Evolutionary conservation across 305 asterid species (phyloP), one percentile per base, ranked within the genome.

Genomic region (Striga hermonthica): DNA sequence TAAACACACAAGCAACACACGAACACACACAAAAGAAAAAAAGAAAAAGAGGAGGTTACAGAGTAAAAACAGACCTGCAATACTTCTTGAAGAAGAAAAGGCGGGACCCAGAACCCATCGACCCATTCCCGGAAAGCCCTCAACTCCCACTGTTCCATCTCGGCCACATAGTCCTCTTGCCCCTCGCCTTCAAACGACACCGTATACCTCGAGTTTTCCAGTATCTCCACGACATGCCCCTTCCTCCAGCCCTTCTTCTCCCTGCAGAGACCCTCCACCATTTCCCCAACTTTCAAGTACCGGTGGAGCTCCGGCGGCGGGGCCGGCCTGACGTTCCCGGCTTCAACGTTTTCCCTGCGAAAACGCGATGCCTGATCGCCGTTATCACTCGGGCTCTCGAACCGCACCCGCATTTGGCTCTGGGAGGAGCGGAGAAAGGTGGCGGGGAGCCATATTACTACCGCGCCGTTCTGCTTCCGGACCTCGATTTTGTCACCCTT

Each of bases 221-320:
- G 65, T 14, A 78, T 75, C 13, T 57, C 80, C 50, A 64, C 63
- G 16, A 82, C 76, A 6, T 7, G 55, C 5, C 77, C 80, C 37
- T 67, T 73, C 66, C 76, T 67, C 88, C 85, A 82, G 8, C 80
- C 83, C 54, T 52, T 68, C n/a, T 31, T 74, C 73, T 71, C 65
- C 37, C 60, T 47, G 5, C 75, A 76, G 31, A 75, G 55, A 0
- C 62, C 82, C 67, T 82, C 88, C 31, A 72, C 83, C 0, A 12
- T 55, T 11, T 82, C 83, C 65, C 88, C 84, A 11, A 78, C 76
- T 44, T 63, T 75, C 7, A 82, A 78, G 76, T 71, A 75, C 69
- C 82, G 16, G 65, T 76, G 81, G 9, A 69, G 74, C 68, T 78
- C 82, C 43, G 36, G 60, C 61, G 78, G 80, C 54, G 70, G 82